Evolutionary conservation across 331 rosid species (phyloP).

Genomic region (Pyrus hybrid): DNA sequence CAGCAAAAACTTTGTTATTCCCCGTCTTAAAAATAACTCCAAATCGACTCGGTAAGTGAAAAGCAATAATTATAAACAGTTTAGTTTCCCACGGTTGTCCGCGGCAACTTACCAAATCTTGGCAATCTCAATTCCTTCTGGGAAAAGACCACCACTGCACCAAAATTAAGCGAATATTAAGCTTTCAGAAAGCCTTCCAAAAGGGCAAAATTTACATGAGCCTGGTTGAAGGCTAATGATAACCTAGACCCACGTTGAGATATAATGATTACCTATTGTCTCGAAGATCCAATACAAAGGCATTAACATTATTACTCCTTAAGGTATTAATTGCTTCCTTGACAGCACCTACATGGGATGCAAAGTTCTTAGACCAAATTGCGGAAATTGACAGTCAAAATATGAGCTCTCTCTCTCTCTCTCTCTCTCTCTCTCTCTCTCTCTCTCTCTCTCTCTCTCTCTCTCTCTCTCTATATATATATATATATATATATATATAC

Average conservation of each 20-base stretch:
- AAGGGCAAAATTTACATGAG: conserved; percentile 18
- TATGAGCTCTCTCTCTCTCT: background rate
- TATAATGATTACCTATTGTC: conserved; percentile 56
- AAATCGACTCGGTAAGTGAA: background rate
- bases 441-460: too few species aligned
- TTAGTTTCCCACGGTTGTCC: background rate
- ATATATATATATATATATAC: too few species aligned
- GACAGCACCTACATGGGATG: conserved; percentile 61
- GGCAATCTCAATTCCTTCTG: conserved; percentile 96
- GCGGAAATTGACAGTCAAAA: conserved; percentile 1
- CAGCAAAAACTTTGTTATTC: background rate
- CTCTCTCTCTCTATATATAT: too few species aligned
- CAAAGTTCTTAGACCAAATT: conserved; percentile 14
- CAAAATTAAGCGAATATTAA: conserved; percentile 38
- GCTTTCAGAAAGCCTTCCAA: conserved; percentile 36
- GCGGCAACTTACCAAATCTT: conserved; percentile 73
- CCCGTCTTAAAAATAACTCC: background rate
- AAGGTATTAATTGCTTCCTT: conserved; percentile 80
- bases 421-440: too few species aligned
- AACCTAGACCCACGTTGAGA: background rate
- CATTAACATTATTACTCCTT: conserved; percentile 66
- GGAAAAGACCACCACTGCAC: conserved; percentile 97
- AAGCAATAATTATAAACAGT: background rate
- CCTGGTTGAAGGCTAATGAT: conserved; percentile 1
- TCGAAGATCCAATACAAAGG: too few species aligned